Evolutionary conservation across 2,329 filamentous ascomycete genomes (phyloP).

Genomic region (Nectriaceae sp.): DNA sequence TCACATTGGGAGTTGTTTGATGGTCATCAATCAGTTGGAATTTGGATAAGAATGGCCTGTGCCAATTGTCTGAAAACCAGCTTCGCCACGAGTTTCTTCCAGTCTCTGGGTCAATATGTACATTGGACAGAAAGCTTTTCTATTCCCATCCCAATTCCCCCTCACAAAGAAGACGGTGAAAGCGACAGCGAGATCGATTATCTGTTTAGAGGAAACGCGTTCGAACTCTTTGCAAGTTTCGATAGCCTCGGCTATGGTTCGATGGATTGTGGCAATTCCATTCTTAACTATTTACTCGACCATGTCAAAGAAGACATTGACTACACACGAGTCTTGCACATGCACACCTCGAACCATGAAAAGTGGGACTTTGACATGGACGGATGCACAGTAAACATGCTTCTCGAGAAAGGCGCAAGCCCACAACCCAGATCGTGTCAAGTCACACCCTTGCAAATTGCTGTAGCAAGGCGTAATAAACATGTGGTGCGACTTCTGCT

Average conservation of each 20-base stretch:
- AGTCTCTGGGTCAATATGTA: no score
- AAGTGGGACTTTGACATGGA: not conserved
- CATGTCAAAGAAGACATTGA: not conserved
- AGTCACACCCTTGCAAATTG: slow-evolving; percentile 4
- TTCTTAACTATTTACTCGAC: not conserved
- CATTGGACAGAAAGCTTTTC: not conserved
- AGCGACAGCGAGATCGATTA: no score
- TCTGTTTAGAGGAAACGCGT: not conserved
- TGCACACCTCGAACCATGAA: not conserved
- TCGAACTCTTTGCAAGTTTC: not conserved
- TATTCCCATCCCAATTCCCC: not conserved
- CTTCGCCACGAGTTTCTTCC: not conserved
- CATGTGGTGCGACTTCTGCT: not conserved
- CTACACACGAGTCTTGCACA: not conserved
- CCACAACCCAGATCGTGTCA: slow-evolving; percentile 2
- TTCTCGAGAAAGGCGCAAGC: not conserved
- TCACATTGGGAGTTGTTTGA: no score
- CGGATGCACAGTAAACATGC: not conserved
- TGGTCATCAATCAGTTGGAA: not conserved
- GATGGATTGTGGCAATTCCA: no score
- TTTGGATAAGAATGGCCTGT: not conserved
- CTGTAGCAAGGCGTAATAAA: not conserved
- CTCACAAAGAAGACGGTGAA: no score
- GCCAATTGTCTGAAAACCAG: not conserved
- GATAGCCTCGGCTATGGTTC: not conserved